These are phyloP conservation scores for carrot (Daucus carota) DNA, from an alignment of 129 eudicot species.

Conservation along the genomic window DH1_v3.0 NC_030388.2:25332001-25332500, in stretches of 20 bases:
- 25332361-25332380: neutral
- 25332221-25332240: neutral
- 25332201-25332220: neutral
- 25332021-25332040: too few relatives aligned
- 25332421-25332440: slow-evolving; percentile 5
- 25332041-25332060: too few relatives aligned
- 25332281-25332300: slow-evolving; percentile 4
- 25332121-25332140: too few relatives aligned
- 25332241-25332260: neutral
- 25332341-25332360: neutral
- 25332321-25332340: neutral
- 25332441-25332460: slow-evolving; percentile 10
- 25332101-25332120: too few relatives aligned
- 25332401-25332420: neutral
- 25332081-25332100: too few relatives aligned
- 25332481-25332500: slow-evolving; percentile 8
- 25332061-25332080: too few relatives aligned
- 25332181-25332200: neutral
- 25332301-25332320: neutral
- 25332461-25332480: slow-evolving; percentile 15
- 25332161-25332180: neutral
- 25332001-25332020: too few relatives aligned
- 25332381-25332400: too few relatives aligned
- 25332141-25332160: neutral
- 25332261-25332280: neutral